Evolutionary conservation across 441 rosid genomes (phyloP).

Genomic region (Euphorbia schlechtendalii): DNA sequence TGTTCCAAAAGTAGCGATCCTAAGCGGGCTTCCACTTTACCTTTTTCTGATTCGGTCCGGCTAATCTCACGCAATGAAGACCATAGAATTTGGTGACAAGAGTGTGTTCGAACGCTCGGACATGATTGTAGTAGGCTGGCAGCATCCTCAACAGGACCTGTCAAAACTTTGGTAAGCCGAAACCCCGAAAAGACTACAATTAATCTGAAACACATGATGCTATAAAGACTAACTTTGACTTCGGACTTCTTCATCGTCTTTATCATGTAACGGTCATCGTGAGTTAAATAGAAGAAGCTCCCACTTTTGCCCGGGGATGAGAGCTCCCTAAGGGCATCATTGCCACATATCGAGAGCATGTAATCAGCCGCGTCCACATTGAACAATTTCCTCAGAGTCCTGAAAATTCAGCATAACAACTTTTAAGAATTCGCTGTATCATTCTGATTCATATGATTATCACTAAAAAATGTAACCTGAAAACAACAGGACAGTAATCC

Average conservation of each 20-base stretch:
- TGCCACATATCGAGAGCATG: conserved; percentile 67
- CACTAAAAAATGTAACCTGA: conserved; percentile 46
- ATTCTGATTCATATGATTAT: not conserved
- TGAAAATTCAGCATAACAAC: conserved; percentile 20
- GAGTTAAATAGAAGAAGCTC: conserved; percentile 86
- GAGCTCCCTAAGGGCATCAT: conserved; percentile 94
- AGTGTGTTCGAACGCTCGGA: conserved; percentile 75
- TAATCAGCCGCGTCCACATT: conserved; percentile 59
- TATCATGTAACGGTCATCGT: conserved; percentile 94
- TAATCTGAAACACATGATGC: not conserved
- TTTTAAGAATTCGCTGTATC: not conserved
- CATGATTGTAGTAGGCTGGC: conserved; percentile 91
- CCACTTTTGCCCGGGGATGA: conserved; percentile 99
- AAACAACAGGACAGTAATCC: conserved; percentile 96
- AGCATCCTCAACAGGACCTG: conserved; percentile 96
- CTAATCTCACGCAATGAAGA: conserved; percentile 81
- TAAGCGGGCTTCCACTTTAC: conserved; percentile 24
- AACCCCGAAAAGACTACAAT: not conserved
- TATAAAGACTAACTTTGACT: conserved; percentile 81
- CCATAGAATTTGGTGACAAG: conserved; percentile 85
- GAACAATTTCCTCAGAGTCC: conserved; percentile 94
- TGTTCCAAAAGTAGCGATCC: conserved; percentile 22
- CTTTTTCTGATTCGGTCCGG: conserved; percentile 90
- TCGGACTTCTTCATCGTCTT: conserved; percentile 97
- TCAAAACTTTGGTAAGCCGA: conserved; percentile 4